These are phyloP conservation scores for Mercurialis annua DNA, from an alignment of 345 rosid species.

Conservation along the genomic window DNA sequence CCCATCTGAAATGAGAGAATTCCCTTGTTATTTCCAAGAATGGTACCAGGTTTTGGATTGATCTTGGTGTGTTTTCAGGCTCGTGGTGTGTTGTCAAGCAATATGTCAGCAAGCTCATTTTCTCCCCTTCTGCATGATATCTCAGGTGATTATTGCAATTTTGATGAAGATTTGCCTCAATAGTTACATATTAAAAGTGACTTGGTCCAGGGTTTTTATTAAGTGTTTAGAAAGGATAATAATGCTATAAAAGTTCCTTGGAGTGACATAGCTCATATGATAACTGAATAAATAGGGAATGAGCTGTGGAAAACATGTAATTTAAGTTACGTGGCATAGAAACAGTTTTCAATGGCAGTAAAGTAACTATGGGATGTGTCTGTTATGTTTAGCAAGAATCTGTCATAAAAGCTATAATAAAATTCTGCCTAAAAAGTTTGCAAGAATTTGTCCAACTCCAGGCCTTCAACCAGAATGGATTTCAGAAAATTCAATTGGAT, in stretches of 20 bases:
- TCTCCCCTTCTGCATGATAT: constrained; percentile 72
- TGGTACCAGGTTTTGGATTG: constrained; percentile 24
- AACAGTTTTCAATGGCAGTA: constrained; percentile 3
- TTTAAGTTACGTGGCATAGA: neutral
- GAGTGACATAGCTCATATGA: neutral
- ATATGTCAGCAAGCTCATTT: constrained; percentile 56
- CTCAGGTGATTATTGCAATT: constrained; percentile 50
- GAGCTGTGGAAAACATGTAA: constrained; percentile 49
- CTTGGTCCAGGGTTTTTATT: neutral
- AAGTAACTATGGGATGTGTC: constrained; percentile 16
- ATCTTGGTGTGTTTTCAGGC: constrained; percentile 56
- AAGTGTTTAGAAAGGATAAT: constrained; percentile 12
- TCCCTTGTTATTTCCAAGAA: neutral
- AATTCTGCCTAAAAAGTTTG: constrained; percentile 84
- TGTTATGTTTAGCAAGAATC: constrained; percentile 64
- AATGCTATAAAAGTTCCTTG: constrained; percentile 1
- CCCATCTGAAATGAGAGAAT: neutral
- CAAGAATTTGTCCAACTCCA: constrained; percentile 92
- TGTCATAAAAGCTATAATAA: constrained; percentile 60
- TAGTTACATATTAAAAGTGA: neutral
- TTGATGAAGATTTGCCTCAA: neutral
- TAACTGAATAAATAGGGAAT: neutral
- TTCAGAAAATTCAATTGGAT: constrained; percentile 97
- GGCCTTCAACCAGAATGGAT: constrained; percentile 90
- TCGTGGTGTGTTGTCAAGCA: constrained; percentile 60